Conservation (phyloP, 371 early-diverging fungal genomes). For the Capniomyces stellatus region DNA sequence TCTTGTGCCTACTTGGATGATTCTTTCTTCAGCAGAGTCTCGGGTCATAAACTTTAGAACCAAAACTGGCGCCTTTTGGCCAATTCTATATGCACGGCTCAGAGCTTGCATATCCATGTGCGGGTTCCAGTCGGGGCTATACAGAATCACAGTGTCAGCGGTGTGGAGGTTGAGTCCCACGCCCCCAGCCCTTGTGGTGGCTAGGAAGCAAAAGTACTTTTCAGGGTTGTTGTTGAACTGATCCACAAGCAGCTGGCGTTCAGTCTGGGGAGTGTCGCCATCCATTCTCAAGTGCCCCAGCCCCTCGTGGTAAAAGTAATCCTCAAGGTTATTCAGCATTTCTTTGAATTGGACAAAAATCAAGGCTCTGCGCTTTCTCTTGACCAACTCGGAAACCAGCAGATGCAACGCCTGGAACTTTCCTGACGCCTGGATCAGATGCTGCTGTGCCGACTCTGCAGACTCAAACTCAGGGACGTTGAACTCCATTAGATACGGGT, state of each 20-base stretch:
- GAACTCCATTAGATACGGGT: conserved; percentile 48
- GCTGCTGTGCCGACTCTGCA: conserved; percentile 25
- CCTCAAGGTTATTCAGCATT: conserved; percentile 42
- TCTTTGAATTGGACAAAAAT: conserved; percentile 58
- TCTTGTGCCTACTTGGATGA: conserved; percentile 61
- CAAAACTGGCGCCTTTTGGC: conserved; percentile 75
- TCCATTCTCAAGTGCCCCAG: conserved; percentile 57
- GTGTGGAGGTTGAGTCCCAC: conserved; percentile 86
- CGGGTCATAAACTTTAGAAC: conserved; percentile 72
- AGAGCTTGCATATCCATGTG: conserved; percentile 83
- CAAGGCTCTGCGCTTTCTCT: conserved; percentile 41
- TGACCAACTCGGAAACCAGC: conserved; percentile 37
- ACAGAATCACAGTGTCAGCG: conserved; percentile 88
- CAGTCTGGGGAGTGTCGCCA: conserved; percentile 41
- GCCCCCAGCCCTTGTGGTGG: conserved; percentile 84
- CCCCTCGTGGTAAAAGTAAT: conserved; percentile 37
- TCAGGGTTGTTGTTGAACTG: conserved; percentile 59
- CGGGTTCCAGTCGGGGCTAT: conserved; percentile 90
- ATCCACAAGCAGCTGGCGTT: conserved; percentile 61
- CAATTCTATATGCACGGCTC: conserved; percentile 85
- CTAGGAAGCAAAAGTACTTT: conserved; percentile 55
- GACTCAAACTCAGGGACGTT: conserved; percentile 23
- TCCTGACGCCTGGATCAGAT: conserved; percentile 41
- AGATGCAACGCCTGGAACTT: conserved; percentile 50
- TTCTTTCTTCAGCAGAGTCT: conserved; percentile 51